Evolutionary conservation across 805 yeast species (phyloP).

Genomic region (Nakazawaea sp.): DNA sequence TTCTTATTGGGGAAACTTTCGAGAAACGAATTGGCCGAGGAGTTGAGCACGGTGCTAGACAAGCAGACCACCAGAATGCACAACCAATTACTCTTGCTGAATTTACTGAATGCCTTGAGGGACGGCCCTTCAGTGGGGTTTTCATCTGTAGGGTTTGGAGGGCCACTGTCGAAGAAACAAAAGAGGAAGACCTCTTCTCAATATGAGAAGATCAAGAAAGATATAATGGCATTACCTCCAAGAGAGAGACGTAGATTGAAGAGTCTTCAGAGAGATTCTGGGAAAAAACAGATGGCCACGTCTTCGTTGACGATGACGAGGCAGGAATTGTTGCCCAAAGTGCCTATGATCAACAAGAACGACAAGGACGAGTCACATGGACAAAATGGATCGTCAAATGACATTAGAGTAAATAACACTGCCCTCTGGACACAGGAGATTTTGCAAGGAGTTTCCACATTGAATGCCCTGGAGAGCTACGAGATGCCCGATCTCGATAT

Average conservation of each 20-base stretch:
- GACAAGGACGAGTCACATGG: neutral
- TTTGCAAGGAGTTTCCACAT: slow-evolving; percentile 75
- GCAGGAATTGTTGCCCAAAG: slow-evolving; percentile 71
- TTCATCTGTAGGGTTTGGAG: slow-evolving; percentile 42
- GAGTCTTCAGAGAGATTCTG: slow-evolving; percentile 74
- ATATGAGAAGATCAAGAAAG: slow-evolving; percentile 75
- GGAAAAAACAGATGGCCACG: slow-evolving; percentile 67
- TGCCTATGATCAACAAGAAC: slow-evolving; percentile 60
- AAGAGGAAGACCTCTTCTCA: slow-evolving; percentile 57
- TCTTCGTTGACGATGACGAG: slow-evolving; percentile 65
- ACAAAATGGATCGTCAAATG: slow-evolving; percentile 1
- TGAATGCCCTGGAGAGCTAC: slow-evolving; percentile 67
- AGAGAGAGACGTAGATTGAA: slow-evolving; percentile 82
- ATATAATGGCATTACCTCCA: slow-evolving; percentile 78
- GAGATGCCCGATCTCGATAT: slow-evolving; percentile 78
- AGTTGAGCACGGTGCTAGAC: slow-evolving; percentile 49
- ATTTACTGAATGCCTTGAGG: slow-evolving; percentile 76
- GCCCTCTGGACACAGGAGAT: slow-evolving; percentile 92
- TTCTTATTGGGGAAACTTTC: slow-evolving; percentile 78
- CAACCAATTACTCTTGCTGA: slow-evolving; percentile 74
- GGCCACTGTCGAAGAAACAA: slow-evolving; percentile 38
- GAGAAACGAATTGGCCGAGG: slow-evolving; percentile 61
- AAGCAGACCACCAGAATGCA: slow-evolving; percentile 54
- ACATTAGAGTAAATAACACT: slow-evolving; percentile 30
- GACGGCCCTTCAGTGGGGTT: slow-evolving; percentile 62